Conservation (phyloP, 192 early-diverging fungal genomes). For the Linnemannia exigua region DNA sequence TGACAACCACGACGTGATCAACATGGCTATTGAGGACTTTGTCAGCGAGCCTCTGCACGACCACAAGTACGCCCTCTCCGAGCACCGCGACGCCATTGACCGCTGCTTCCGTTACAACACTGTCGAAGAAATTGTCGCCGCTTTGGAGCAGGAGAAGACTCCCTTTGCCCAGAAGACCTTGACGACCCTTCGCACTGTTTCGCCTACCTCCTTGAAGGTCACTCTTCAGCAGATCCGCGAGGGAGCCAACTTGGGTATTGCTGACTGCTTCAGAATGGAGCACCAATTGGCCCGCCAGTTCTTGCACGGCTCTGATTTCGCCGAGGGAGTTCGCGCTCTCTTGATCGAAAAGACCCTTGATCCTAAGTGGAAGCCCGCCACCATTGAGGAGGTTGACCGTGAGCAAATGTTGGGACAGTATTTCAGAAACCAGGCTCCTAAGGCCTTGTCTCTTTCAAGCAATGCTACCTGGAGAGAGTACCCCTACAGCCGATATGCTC, state of each 20-base stretch:
- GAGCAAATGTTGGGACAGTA: constrained; percentile 66
- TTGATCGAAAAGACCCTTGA: constrained; percentile 76
- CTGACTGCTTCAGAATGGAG: constrained; percentile 90
- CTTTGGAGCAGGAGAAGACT: constrained; percentile 81
- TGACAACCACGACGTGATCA: constrained; percentile 82
- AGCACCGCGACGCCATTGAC: constrained; percentile 80
- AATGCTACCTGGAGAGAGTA: constrained; percentile 63
- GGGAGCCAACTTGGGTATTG: constrained; percentile 77
- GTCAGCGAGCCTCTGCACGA: constrained; percentile 68
- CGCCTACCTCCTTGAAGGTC: constrained; percentile 92
- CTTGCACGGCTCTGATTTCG: constrained; percentile 85
- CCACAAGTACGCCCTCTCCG: constrained; percentile 59
- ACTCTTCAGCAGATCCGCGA: constrained; percentile 86
- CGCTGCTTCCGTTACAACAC: constrained; percentile 88
- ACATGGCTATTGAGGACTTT: constrained; percentile 94
- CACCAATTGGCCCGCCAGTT: constrained; percentile 84
- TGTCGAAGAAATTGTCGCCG: constrained; percentile 86
- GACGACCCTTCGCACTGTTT: constrained; percentile 72
- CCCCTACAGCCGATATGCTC: constrained; percentile 70
- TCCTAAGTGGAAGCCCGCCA: constrained; percentile 82
- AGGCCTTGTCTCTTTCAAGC: constrained; percentile 58
- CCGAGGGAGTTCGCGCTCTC: constrained; percentile 87
- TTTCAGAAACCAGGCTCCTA: constrained; percentile 60
- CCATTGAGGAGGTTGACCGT: constrained; percentile 65
- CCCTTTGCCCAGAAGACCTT: constrained; percentile 81